A percentile compares a stretch with the other conserved stretches of the same genome.
These are phyloP conservation scores for Sphaerobolus stellatus DNA, from an alignment of 1,284 basidiomycete species.

Conservation along the genomic window DNA sequence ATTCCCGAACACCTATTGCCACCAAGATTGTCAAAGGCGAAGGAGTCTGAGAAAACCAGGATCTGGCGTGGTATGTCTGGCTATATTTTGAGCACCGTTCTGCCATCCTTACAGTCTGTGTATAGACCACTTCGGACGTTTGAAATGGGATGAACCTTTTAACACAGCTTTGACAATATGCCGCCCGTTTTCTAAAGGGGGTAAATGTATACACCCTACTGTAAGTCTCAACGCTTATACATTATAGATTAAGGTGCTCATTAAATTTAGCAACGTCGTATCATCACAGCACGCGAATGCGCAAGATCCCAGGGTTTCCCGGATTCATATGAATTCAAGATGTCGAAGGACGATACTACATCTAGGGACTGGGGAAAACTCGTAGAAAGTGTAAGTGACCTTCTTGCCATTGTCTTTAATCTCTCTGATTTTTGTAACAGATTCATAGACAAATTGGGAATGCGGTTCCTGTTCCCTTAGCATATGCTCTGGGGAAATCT, in stretches of 20 bases:
- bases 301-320: constrained; percentile 74
- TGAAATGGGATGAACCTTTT: constrained; percentile 51
- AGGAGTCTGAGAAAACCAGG: too few species aligned
- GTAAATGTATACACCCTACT: constrained; percentile 56
- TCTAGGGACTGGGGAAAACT: constrained; percentile 26
- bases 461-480: constrained; percentile 68
- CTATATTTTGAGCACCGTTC: too few species aligned
- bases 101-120: too few species aligned
- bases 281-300: constrained; percentile 60
- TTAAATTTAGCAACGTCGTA: constrained; percentile 56
- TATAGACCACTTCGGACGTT: constrained; percentile 52
- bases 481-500: constrained; percentile 58
- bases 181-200: constrained; percentile 48
- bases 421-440: constrained; percentile 34
- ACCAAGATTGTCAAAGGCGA: background rate
- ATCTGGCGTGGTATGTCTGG: too few species aligned
- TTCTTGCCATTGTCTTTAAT: constrained; percentile 3
- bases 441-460: constrained; percentile 72
- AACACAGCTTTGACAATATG: constrained; percentile 57
- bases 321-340: constrained; percentile 58
- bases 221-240: constrained; percentile 36
- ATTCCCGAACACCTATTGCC: constrained; percentile 36
- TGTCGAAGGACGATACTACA: constrained; percentile 33
- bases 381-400: constrained; percentile 48
- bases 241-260: background rate